Evolutionary conservation across 495 filamentous ascomycete species (phyloP), one percentile per base, ranked within the genome.

Genomic region (Penicillium psychrofluorescens): DNA sequence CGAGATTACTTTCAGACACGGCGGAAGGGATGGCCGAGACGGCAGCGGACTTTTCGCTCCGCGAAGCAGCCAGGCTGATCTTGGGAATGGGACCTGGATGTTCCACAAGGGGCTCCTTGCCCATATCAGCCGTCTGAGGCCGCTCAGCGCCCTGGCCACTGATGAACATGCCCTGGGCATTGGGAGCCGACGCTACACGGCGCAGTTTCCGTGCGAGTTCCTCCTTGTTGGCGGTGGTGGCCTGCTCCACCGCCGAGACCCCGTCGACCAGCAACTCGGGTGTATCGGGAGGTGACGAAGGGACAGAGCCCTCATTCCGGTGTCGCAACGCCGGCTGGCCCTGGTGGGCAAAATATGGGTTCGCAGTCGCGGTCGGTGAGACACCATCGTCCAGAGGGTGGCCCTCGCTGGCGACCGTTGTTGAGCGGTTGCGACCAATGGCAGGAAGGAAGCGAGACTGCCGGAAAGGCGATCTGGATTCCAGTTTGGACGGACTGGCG

Each of bases 321-420:
- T 98, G 92, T 51, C 92, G 80, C 51, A 97, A 68, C 41, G 86
- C 82, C 13, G 92, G 92, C 46, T 89, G 91, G 42, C 92, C 92
- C 62, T 98, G 92, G 62, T 97, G 94, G 38, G 83, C 85, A 63
- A 98, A 98, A 59, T 98, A 98, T 4, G 92, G 92, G 58, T 98
- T 98, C 28, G 90, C 94, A 50, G 90, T 82, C 11, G 91, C 94
- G 12, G 89, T 96, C 15, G 94, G 92, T 48, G 89, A 95, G 44
- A 95, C 75, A 51, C 77, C 74, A 61, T 95, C 89, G 55, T 95
- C 91, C 35, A 95, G 75, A 33, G 81, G 79, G 59, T 96, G 88
- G 51, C 91, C 88, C 61, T 97, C 92, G 63, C 90, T 95, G 36
- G 90, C 90, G 16, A 92, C 89, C 9, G 92, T 96, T 34, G 83